Base-by-base conservation (phyloP, 257 asterid species). In the Nyctanthes arbortristis region DNA sequence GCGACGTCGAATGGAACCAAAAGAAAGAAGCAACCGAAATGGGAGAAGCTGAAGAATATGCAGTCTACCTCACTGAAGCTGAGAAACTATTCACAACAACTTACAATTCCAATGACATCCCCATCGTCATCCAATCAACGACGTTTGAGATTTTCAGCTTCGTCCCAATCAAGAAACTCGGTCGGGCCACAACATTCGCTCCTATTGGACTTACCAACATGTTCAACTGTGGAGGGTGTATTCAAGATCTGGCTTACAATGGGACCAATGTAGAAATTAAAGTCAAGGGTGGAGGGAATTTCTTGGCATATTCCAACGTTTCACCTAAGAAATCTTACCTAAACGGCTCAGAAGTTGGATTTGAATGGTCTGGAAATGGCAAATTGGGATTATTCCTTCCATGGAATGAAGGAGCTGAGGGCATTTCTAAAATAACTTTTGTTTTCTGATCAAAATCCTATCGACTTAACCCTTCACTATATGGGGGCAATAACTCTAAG, bases 1-100 rank as follows among this genome's bases (percentile, higher is more conserved):
- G 59, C 1, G 75, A 77, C 52, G 62, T 77, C 7, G 81, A 77
- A 67, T 77, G 81, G 78, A 72, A 67, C 65, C 75, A 77, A 72
- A 72, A 43, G 36, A 31, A 72, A 63, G 78, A 47, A 31, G 73
- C 80, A 35, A 14, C 52, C 13, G 73, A 67, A 20, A 30, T 70
- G 68, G 80, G 80, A 28, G 69, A 67, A 39, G 78, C 78, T 18
- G 59, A 28, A 33, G 70, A 72, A 34, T 68, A 75, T 18, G 75
- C 71, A 4, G 71, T 75, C 22, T 68, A 75, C 52, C 79, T 75
- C 27, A 13, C 67, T 16, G 61, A 68, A 67, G 79, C 70, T 3
- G 75, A 57, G 22, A 62, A 63, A 59, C 65, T 75, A 35, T 27
- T 68, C 6, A 14, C 69, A 59, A 72, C 67, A 8, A 61, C 63